phyloP scores from a whole-genome alignment of 805 yeast species.

The Teunomyces kruisii region DNA sequence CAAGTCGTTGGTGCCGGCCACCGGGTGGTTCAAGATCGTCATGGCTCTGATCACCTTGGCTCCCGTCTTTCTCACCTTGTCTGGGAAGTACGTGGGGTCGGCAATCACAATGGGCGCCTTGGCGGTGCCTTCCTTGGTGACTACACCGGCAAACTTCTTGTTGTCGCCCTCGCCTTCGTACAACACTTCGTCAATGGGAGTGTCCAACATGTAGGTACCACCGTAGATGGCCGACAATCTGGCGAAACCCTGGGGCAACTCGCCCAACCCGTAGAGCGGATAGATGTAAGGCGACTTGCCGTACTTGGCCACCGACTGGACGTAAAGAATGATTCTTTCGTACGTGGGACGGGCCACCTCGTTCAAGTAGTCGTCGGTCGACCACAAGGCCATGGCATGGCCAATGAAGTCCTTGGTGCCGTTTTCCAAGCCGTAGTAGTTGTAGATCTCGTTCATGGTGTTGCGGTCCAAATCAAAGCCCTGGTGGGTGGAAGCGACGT shows the following conservation, averaged over 20 bases:
- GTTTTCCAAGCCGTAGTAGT: constrained; percentile 83
- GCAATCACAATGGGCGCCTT: constrained; percentile 93
- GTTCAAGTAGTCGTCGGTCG: constrained; percentile 83
- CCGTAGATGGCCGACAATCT: constrained; percentile 96
- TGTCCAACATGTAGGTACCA: constrained; percentile 97
- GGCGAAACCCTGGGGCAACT: constrained; percentile 98
- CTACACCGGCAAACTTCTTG: constrained; percentile 74
- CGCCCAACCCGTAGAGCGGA: constrained; percentile 96
- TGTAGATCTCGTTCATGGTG: constrained; percentile 89
- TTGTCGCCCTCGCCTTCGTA: constrained; percentile 69
- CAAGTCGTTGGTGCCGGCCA: constrained; percentile 75
- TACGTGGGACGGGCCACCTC: constrained; percentile 91
- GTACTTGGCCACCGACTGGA: constrained; percentile 87
- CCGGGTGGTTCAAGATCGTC: constrained; percentile 87
- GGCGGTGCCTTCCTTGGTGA: constrained; percentile 88
- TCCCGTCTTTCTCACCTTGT: constrained; percentile 70
- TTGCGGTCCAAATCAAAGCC: constrained; percentile 81
- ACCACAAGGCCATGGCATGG: constrained; percentile 97
- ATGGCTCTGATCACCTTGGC: constrained; percentile 77
- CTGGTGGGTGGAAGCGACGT: constrained; percentile 76
- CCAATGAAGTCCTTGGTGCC: constrained; percentile 97
- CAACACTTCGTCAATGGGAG: constrained; percentile 87
- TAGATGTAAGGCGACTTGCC: constrained; percentile 96
- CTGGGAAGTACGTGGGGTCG: constrained; percentile 97
- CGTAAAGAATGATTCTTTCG: constrained; percentile 81